Percentiles rank a stretch among this genome's conserved stretches.
Conservation (phyloP, 83 land plant genomes). For the Thuja plicata region DNA sequence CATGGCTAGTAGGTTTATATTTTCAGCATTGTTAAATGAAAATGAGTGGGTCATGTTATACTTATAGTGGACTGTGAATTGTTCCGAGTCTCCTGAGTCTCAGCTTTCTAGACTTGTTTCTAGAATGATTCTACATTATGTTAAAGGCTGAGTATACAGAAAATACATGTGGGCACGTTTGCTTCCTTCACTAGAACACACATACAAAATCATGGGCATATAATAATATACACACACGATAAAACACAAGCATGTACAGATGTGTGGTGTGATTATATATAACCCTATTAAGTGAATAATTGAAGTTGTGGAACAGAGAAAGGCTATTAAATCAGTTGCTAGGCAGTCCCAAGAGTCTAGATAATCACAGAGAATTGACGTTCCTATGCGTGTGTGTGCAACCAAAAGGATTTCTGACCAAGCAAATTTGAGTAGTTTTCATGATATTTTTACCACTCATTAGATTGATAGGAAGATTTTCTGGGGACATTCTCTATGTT, state of each 20-base stretch:
- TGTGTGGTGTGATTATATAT: not conserved
- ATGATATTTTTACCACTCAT: no score
- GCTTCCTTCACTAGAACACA: not conserved
- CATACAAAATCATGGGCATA: not conserved
- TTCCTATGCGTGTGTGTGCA: not conserved
- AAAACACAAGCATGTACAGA: not conserved
- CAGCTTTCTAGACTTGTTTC: not conserved
- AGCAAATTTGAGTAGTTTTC: not conserved
- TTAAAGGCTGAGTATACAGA: not conserved
- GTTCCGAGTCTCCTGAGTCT: not conserved
- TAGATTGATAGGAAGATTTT: no score
- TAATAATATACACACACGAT: not conserved
- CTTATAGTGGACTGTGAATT: not conserved
- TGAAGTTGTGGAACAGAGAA: not conserved
- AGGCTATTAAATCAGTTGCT: not conserved
- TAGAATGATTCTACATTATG: not conserved
- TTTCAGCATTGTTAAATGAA: not conserved
- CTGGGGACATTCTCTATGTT: no score
- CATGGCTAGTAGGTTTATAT: not conserved
- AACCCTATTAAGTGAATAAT: not conserved
- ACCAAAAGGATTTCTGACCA: not conserved
- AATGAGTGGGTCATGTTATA: not conserved
- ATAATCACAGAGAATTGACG: not conserved
- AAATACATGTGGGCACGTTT: not conserved
- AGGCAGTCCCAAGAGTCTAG: not conserved